These are phyloP conservation scores for Zymoseptoria tritici DNA, from an alignment of 2,329 filamentous ascomycete species.

Conservation along the genomic window DNA sequence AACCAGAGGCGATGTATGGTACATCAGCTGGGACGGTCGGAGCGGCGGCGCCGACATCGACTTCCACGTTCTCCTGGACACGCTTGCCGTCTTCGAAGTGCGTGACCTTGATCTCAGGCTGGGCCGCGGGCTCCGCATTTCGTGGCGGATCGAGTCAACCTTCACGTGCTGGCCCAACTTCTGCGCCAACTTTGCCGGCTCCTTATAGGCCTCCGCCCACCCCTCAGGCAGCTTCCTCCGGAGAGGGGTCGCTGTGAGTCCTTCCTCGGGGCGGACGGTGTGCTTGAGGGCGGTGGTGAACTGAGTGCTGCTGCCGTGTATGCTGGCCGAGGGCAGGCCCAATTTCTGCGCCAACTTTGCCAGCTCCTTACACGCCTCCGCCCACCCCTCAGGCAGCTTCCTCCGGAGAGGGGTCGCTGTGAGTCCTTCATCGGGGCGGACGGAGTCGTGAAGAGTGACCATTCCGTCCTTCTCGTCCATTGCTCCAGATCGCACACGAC, in stretches of 20 bases:
- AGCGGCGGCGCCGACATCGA: constrained; percentile 8
- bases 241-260: no score
- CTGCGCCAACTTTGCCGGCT: constrained; percentile 51
- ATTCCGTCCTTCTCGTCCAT: constrained; percentile 87
- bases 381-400: no score
- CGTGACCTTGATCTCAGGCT: constrained; percentile 26
- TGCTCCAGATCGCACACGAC: constrained; percentile 85
- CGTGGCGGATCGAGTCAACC: constrained; percentile 28
- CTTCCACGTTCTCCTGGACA: constrained; percentile 13
- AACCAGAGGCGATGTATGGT: constrained; percentile 26
- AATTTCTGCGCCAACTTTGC: constrained; percentile 55
- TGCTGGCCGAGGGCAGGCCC: constrained; percentile 32
- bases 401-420: no score
- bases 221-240: constrained; percentile 43
- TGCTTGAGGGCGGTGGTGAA: no score
- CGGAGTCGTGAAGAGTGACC: constrained; percentile 80
- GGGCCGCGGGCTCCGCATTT: no score
- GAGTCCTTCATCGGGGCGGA: no score
- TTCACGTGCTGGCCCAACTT: constrained; percentile 53
- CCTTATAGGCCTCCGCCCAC: constrained; percentile 52
- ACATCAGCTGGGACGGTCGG: constrained; percentile 29
- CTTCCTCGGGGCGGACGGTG: no score
- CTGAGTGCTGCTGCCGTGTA: no score
- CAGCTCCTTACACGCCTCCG: constrained; percentile 50
- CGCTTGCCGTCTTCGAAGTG: constrained; percentile 28